phyloP scores from a whole-genome alignment of 805 yeast species.

The Suhomyces sp. region DNA sequence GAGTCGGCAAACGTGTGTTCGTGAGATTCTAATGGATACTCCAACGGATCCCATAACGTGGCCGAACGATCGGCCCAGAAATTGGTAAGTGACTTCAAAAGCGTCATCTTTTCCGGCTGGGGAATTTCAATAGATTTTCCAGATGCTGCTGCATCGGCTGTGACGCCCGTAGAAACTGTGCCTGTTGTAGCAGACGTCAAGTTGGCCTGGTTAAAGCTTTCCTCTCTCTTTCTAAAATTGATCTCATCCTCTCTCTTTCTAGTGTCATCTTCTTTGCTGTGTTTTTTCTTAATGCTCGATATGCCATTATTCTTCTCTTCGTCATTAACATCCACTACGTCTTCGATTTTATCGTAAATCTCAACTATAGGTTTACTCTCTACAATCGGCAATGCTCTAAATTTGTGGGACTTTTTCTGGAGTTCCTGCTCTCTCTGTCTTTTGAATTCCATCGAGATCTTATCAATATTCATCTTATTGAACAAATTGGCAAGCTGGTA shows the following conservation, averaged over 20 bases:
- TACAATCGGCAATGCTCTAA: constrained; percentile 67
- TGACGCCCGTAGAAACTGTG: not conserved
- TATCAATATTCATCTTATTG: constrained; percentile 75
- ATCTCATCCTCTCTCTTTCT: constrained; percentile 3
- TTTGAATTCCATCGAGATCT: constrained; percentile 80
- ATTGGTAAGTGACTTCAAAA: constrained; percentile 78
- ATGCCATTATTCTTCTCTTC: constrained; percentile 9
- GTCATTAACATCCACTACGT: constrained; percentile 63
- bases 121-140: constrained; percentile 27
- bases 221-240: not conserved
- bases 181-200: not conserved
- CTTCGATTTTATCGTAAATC: constrained; percentile 81
- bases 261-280: not conserved
- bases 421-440: constrained; percentile 81
- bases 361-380: constrained; percentile 86
- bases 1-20: constrained; percentile 95
- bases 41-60: constrained; percentile 88
- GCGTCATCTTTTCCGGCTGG: constrained; percentile 64
- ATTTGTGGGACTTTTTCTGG: constrained; percentile 54
- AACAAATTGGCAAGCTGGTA: constrained; percentile 63
- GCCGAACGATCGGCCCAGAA: constrained; percentile 99
- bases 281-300: not conserved
- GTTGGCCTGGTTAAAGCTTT: not conserved
- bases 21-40: constrained; percentile 71
- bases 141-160: not conserved